Base-by-base conservation (phyloP, 2,329 filamentous ascomycete genomes). In the Beauveria australis region DNA sequence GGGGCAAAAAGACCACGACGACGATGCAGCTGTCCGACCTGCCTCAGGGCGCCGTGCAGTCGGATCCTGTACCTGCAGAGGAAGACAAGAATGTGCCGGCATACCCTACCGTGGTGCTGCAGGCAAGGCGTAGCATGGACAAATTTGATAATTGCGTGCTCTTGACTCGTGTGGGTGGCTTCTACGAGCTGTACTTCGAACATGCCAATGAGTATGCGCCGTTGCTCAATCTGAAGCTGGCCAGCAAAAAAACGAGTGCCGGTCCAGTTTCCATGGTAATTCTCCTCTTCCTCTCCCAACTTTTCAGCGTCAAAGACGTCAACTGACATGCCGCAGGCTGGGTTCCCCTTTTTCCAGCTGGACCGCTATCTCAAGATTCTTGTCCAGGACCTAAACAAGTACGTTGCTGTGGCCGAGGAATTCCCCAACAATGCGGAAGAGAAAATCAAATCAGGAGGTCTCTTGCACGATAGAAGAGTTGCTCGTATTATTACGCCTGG, bases 141-240 rank as follows among this genome's bases (percentile, higher is more conserved):
- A 92, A 89, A 68, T 97, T 96, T 75, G 84, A 87, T 68, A 91
- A 95, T 68, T 97, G 93, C 74, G 89, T 99, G 44, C 74, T 99
- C 8, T 77, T 99, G 62, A 99, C 94, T 4, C 85, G 93, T 61
- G 92, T 99, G 30, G 94, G 94, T 60, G 88, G 92, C 63, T 99
- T 99, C 75, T 99, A 97, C 74, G 94, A 99, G 82, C 78, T 99
- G 62, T 99, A 99, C 76, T 95, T 97, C 73, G 89, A 96, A 68
- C 92, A 99, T 72, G 94, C 95, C 12, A 89, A 96, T 62, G 87
- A 96, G 70, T 89, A 89, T 72, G 93, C 89, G 1, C 89, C 92
- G 1, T 78, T 96, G 49, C 79, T 99, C 64, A 94, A 92, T 68
- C 76, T 99, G 69, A 97, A 97, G 73, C 86, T 96, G 59, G 87